Conservation (phyloP, 2,329 filamentous ascomycete species). For the Metarhizium rileyi region DNA sequence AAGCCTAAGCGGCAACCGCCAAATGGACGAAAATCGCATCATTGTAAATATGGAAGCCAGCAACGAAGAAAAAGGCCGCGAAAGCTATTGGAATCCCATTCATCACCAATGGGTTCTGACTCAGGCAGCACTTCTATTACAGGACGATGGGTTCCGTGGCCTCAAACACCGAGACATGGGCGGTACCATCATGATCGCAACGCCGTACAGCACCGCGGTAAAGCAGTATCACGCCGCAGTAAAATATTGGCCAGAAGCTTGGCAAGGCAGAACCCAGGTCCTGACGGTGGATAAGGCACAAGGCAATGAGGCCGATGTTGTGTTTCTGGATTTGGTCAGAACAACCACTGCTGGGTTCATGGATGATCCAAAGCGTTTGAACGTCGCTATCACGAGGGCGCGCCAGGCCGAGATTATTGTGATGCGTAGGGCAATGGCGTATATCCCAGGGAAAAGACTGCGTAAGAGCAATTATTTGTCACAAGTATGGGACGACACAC, state of each 20-base stretch:
- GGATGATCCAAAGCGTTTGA: slow-evolving; percentile 33
- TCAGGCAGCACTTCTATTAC: slow-evolving; percentile 18
- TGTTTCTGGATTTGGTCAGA: slow-evolving; percentile 38
- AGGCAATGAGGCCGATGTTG: slow-evolving; percentile 37
- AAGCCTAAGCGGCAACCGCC: slow-evolving; percentile 10
- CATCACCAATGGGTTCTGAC: slow-evolving; percentile 29
- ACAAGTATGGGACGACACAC: slow-evolving; percentile 23
- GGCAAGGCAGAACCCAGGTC: slow-evolving; percentile 25
- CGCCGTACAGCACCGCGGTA: slow-evolving; percentile 31
- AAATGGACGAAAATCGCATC: slow-evolving; percentile 25
- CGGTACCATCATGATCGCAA: slow-evolving; percentile 33
- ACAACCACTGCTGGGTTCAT: slow-evolving; percentile 29
- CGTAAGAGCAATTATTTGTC: slow-evolving; percentile 14
- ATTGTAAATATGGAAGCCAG: slow-evolving; percentile 22
- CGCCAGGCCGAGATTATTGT: slow-evolving; percentile 35
- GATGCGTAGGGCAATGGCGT: slow-evolving; percentile 30
- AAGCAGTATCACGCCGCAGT: slow-evolving; percentile 24
- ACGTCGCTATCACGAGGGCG: slow-evolving; percentile 35
- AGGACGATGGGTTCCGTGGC: slow-evolving; percentile 2
- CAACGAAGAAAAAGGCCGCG: slow-evolving; percentile 16
- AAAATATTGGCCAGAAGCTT: slow-evolving; percentile 16
- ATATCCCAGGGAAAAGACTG: slow-evolving; percentile 6
- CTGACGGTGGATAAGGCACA: slow-evolving; percentile 36
- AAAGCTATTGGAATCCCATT: slow-evolving; percentile 30
- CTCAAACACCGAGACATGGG: slow-evolving; percentile 15